A percentile compares a stretch with the other conserved stretches of the same genome.
Conservation (phyloP, 208 protist species). For the Wallacemonas sp. region DNA sequence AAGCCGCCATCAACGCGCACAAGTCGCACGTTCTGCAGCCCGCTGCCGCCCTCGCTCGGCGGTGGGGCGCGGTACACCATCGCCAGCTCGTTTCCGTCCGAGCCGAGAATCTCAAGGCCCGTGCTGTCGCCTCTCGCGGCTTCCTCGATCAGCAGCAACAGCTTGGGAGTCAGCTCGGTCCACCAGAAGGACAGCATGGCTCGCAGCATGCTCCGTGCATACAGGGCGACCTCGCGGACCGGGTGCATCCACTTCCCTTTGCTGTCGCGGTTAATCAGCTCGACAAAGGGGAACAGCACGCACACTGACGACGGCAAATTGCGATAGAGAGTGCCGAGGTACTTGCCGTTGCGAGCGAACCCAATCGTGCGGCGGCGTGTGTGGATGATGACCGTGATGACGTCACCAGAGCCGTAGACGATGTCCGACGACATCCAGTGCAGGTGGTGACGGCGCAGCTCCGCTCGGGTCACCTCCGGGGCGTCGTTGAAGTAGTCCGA, state of each 20-base stretch:
- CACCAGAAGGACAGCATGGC: constrained; percentile 65
- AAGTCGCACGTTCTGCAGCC: constrained; percentile 37
- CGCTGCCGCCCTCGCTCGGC: constrained; percentile 27
- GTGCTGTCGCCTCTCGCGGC: constrained; percentile 12
- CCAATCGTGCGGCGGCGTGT: constrained; percentile 53
- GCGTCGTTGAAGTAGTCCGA: constrained; percentile 53
- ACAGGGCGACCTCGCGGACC: constrained; percentile 52
- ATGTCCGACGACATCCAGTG: constrained; percentile 76
- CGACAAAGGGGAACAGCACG: constrained; percentile 80
- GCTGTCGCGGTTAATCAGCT: constrained; percentile 79
- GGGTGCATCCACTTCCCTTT: constrained; percentile 75
- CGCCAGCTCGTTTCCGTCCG: constrained; percentile 75
- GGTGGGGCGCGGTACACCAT: constrained; percentile 59
- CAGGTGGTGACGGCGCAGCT: constrained; percentile 50
- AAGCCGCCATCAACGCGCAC: constrained; percentile 48
- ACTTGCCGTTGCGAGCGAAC: constrained; percentile 79
- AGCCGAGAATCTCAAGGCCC: constrained; percentile 64
- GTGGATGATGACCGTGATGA: constrained; percentile 80
- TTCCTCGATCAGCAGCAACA: constrained; percentile 26
- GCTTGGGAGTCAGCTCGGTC: constrained; percentile 34
- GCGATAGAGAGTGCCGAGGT: constrained; percentile 69
- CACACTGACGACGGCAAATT: constrained; percentile 48
- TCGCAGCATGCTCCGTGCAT: constrained; percentile 68
- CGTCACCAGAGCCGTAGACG: constrained; percentile 84
- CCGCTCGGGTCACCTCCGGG: constrained; percentile 19